A percentile compares a stretch with the other conserved stretches of the same genome.
phyloP scores from a whole-genome alignment of 345 rosid genomes.

The Ailanthus altissimus region DNA sequence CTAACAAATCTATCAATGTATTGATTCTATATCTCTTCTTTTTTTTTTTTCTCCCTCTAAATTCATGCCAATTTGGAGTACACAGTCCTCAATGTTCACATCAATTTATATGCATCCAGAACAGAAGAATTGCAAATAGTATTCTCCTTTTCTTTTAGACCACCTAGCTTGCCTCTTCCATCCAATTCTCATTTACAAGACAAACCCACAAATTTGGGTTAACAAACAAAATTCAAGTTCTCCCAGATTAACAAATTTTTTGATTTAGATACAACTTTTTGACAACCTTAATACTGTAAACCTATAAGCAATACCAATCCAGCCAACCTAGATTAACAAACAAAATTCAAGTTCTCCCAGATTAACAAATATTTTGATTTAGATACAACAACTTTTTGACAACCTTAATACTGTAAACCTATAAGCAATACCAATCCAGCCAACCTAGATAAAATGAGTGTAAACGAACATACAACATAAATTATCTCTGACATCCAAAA shows the following conservation, averaged over 20 bases:
- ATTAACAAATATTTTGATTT: background rate
- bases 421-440: background rate
- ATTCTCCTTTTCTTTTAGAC: background rate
- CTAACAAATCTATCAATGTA: background rate
- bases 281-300: background rate
- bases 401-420: background rate
- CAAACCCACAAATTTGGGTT: background rate
- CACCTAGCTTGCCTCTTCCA: background rate
- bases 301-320: background rate
- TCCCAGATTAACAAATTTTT: background rate
- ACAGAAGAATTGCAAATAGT: background rate
- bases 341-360: background rate
- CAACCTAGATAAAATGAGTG: background rate
- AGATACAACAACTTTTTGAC: background rate
- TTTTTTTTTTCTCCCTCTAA: background rate
- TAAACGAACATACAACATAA: background rate
- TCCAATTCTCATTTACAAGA: conserved; percentile 9
- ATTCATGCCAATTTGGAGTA: background rate
- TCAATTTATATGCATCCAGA: background rate
- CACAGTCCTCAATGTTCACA: background rate
- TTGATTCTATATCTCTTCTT: background rate
- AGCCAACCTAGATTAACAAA: background rate
- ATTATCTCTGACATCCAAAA: background rate
- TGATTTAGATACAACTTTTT: background rate
- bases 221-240: background rate